Evolutionary conservation across 2,329 filamentous ascomycete species (phyloP).

Genomic region (Oidium heveae): DNA sequence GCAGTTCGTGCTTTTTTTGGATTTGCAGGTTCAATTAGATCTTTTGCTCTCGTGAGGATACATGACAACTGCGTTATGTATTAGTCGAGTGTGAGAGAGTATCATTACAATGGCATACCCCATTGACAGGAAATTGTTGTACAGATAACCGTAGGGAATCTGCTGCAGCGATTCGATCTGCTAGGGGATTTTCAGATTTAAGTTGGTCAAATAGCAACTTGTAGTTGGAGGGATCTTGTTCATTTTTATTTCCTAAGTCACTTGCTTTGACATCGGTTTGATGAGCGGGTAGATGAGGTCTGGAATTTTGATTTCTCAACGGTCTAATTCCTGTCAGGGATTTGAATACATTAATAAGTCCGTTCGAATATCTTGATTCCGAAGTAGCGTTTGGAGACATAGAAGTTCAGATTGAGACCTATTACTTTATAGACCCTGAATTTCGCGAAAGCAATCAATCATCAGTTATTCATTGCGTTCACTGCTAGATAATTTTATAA

Average conservation of each 20-base stretch:
- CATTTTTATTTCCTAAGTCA: constrained; percentile 14
- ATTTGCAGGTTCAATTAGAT: constrained; percentile 33
- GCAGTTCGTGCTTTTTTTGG: constrained; percentile 26
- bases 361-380: constrained; percentile 28
- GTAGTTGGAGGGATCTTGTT: constrained; percentile 25
- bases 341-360: constrained; percentile 37
- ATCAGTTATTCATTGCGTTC: not conserved
- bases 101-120: constrained; percentile 7
- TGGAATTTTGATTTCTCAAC: constrained; percentile 22
- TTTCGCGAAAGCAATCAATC: not conserved
- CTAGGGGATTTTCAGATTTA: constrained; percentile 22
- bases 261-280: constrained; percentile 19
- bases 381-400: constrained; percentile 33
- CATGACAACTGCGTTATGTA: constrained; percentile 8
- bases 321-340: constrained; percentile 29
- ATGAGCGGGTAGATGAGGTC: constrained; percentile 15
- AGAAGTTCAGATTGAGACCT: constrained; percentile 12
- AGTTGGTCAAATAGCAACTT: constrained; percentile 28
- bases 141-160: constrained; percentile 29
- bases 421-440: not conserved
- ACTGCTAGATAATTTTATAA: too few relatives aligned
- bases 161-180: constrained; percentile 31
- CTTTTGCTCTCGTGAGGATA: constrained; percentile 41
- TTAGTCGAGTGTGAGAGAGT: constrained; percentile 1
- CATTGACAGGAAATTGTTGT: constrained; percentile 27